Evolutionary conservation across 208 protist species (phyloP), one percentile per base, ranked within the genome.

Genomic region (Blastocrithidia nonstop): DNA sequence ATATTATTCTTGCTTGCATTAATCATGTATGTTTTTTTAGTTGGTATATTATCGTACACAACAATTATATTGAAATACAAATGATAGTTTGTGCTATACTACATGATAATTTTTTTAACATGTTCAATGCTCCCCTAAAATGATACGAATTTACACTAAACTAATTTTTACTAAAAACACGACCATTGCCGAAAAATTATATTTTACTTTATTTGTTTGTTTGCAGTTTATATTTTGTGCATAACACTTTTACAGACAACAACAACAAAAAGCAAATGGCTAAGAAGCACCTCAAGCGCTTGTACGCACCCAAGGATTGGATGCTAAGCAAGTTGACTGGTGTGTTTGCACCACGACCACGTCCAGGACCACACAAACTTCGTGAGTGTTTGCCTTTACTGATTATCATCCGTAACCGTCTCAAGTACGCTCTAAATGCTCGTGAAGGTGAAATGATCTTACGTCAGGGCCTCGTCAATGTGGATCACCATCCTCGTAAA

Each of bases 231-330:
- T n/a, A n/a, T n/a, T n/a, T n/a, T 33, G 65, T 48, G 33, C 61
- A 11, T 26, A 45, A 39, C 24, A 46, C 1, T 49, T 40, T 41
- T 28, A 23, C 31, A 52, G 5, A 40, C 13, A 33, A 13, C 25
- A 1, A 25, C 4, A 35, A 54, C 44, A 48, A 21, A 31, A 17
- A 17, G 54, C 76, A 63, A 26, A 88, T 89, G 80, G 94, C 95
- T 51, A 98, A 97, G 84, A 98, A 99, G 67, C 98, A 99, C 86
- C 66, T 99, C 42, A 99, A 99, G 90, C 93, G 98, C 65, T 67
- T 99, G 37, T 89, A 81, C 65, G 98, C 98, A 39, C 98, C 98
- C 48, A 88, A 86, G 53, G 94, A 99, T 75, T 99, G 98, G 98
- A 99, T 99, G 96, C 80, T 99, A 36, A 94, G 94, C 81, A 99